Conservation (phyloP, 148 eudicot species). For the Nyssa sinensis region DNA sequence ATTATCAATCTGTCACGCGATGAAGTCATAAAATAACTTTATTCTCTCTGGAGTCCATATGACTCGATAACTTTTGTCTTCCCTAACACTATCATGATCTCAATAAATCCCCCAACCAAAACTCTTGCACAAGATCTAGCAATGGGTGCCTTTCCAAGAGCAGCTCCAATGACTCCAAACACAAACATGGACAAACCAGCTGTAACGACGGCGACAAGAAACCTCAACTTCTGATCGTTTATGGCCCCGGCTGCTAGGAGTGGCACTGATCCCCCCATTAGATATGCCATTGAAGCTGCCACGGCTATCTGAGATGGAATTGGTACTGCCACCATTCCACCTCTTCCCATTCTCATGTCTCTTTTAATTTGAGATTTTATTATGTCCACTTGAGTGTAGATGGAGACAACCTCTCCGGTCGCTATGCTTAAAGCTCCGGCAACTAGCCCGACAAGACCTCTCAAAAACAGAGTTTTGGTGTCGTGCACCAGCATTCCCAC, state of each 20-base stretch:
- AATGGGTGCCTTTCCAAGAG: conserved; percentile 3
- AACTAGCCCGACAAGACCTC: not conserved
- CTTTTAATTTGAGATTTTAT: not conserved
- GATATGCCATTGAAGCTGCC: conserved; percentile 10
- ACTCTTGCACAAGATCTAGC: conserved; percentile 8
- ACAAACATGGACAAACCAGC: not conserved
- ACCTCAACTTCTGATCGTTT: not conserved
- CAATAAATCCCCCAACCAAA: conserved; percentile 3
- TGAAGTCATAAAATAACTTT: too few species aligned
- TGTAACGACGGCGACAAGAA: not conserved
- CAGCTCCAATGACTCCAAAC: not conserved
- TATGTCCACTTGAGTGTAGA: not conserved
- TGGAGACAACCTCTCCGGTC: conserved; percentile 1
- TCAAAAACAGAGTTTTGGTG: not conserved
- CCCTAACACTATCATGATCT: not conserved
- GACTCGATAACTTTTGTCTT: not conserved
- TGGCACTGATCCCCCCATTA: not conserved
- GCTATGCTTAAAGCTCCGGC: conserved; percentile 13
- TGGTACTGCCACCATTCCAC: not conserved
- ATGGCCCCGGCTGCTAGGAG: not conserved
- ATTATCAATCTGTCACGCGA: too few species aligned
- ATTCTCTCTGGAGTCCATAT: not conserved
- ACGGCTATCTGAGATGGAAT: conserved; percentile 10
- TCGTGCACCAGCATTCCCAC: not conserved
- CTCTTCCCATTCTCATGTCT: not conserved